Evolutionary conservation across 192 early-diverging fungal species (phyloP), one percentile per base, ranked within the genome.

Genomic region (Dissophora ornata): DNA sequence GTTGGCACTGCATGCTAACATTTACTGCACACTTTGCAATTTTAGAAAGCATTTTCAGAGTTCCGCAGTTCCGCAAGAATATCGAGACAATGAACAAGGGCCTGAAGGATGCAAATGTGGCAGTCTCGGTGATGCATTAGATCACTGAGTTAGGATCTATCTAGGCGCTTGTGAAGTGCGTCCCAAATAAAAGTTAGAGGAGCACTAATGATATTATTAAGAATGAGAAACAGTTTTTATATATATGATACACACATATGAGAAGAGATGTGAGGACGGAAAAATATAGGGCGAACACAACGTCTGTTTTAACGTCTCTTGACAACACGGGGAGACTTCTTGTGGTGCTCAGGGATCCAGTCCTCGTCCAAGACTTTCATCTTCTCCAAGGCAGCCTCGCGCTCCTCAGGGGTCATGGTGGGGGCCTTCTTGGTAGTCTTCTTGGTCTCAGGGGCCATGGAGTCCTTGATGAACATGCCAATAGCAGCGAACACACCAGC

Each of bases 311-410:
- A 60, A 34, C 73, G 73, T 54, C 73, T 58, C 73, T 67, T 77
- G 36, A 42, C 46, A 21, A 67, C 73, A 22, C 65, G 64, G 45
- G 73, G 73, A 41, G 73, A 77, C 65, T 77, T 77, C 73, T 77
- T 77, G 73, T 77, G 73, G 59, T 77, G 57, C 73, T 77, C 73
- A 24, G 73, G 73, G 65, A 77, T 77, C 73, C 73, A 77, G 73
- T 67, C 65, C 65, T 77, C 73, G 30, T 77, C 73, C 73, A 77
- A 57, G 22, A 62, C 59, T 26, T 77, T 77, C 64, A 62, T 67
- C 64, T 77, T 77, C 59, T 77, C 73, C 52, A 67, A 22, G 11
- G 73, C 73, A 56, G 73, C 65, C 59, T 67, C 65, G 21, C 73
- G 73, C 56, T 77, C 73, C 59, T 77, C 73, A 46, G 73, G 58